phyloP scores from a whole-genome alignment of 2,329 filamentous ascomycete genomes.

The Pseudogymnoascus sp. region DNA sequence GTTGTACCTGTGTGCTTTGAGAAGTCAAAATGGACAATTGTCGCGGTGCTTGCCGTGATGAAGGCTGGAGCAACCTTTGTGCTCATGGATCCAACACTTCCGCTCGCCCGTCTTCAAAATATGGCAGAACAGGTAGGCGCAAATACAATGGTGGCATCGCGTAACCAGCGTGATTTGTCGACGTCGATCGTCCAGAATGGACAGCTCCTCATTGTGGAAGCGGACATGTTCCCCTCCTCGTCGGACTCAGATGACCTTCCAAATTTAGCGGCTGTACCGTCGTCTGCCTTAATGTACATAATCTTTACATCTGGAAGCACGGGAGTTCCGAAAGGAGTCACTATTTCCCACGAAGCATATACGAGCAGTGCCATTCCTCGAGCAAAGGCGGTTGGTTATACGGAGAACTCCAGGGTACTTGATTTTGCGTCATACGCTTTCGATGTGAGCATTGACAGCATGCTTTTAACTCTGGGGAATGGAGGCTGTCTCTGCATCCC shows the following conservation, averaged over 20 bases:
- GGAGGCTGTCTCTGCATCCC: conserved; percentile 35
- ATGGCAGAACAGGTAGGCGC: conserved; percentile 22
- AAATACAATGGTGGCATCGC: conserved; percentile 16
- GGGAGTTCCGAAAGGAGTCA: conserved; percentile 20
- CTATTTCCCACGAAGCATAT: conserved; percentile 19
- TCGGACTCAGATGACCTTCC: conserved; percentile 11
- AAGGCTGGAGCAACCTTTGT: conserved; percentile 26
- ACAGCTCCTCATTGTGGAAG: conserved; percentile 8
- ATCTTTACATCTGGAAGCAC: conserved; percentile 28
- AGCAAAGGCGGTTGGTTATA: conserved; percentile 12
- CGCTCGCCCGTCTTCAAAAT: conserved; percentile 21
- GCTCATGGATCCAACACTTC: conserved; percentile 22
- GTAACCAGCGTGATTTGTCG: conserved; percentile 15
- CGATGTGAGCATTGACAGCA: conserved; percentile 32
- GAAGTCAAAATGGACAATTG: conserved; percentile 13
- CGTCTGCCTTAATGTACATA: conserved; percentile 15
- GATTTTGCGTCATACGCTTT: conserved; percentile 32
- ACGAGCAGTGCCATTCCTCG: conserved; percentile 10
- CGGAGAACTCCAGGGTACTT: conserved; percentile 15
- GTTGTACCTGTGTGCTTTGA: conserved; percentile 18
- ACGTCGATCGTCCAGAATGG: conserved; percentile 7
- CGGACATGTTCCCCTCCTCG: conserved; percentile 2
- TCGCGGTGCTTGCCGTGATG: conserved; percentile 22
- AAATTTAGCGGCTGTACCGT: conserved; percentile 10
- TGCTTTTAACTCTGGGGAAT: conserved; percentile 30